Percentiles rank a stretch among this genome's conserved stretches.
These are phyloP conservation scores for Angomonas ambiguus DNA, from an alignment of 208 protist genomes.

Conservation along the genomic window DNA sequence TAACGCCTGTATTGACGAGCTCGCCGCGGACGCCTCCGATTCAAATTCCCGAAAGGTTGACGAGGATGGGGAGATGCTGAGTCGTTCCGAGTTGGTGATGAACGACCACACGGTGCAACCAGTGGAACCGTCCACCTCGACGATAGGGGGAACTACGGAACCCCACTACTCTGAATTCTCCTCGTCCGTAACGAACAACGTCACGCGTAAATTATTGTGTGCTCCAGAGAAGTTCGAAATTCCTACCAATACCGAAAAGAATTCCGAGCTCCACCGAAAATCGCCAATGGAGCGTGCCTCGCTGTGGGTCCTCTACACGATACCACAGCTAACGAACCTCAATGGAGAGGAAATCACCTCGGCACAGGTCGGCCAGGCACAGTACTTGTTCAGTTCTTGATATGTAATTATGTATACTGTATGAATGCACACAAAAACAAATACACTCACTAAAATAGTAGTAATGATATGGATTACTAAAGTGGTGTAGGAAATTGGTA, in stretches of 20 bases:
- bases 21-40: not conserved
- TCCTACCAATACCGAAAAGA: constrained; percentile 17
- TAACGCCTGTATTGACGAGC: constrained; percentile 23
- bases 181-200: constrained; percentile 19
- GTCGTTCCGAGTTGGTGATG: constrained; percentile 26
- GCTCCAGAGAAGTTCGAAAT: constrained; percentile 19
- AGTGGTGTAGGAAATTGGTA: no score
- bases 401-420: not conserved
- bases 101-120: constrained; percentile 7
- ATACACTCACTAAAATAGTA: not conserved
- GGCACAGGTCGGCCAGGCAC: constrained; percentile 34
- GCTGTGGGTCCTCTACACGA: constrained; percentile 32
- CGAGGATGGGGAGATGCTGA: constrained; percentile 11
- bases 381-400: constrained; percentile 28
- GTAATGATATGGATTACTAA: not conserved
- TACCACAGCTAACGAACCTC: constrained; percentile 37
- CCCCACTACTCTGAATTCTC: constrained; percentile 30
- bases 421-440: no score
- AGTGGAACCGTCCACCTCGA: not conserved
- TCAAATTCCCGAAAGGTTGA: not conserved
- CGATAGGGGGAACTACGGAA: not conserved
- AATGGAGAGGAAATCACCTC: constrained; percentile 24
- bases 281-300: constrained; percentile 24
- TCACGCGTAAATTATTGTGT: constrained; percentile 24
- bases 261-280: constrained; percentile 25